Percentiles rank a stretch among this genome's conserved stretches.
These are phyloP conservation scores for Trametes coccinea DNA, from an alignment of 768 basidiomycete species.

Conservation along the genomic window DNA sequence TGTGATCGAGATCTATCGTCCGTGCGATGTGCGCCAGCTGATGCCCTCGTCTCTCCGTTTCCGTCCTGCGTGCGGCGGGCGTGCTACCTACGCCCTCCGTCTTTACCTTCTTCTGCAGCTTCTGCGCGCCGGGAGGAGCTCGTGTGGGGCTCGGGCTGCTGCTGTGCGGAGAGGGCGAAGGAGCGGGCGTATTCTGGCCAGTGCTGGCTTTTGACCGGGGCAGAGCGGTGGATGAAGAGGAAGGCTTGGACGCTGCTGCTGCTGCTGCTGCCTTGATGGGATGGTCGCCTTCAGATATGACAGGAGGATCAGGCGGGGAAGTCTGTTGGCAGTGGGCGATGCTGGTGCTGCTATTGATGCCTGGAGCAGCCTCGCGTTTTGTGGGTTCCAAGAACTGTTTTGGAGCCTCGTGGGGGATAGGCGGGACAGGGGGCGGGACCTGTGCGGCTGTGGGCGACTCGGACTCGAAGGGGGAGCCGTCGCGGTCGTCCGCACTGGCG, in stretches of 20 bases:
- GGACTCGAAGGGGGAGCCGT: not conserved
- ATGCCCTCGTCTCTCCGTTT: not conserved
- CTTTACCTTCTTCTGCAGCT: too few species aligned
- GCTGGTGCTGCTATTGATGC: not conserved
- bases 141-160: not conserved
- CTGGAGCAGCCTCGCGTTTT: not conserved
- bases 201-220: not conserved
- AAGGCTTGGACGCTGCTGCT: too few species aligned
- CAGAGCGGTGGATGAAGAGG: not conserved
- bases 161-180: not conserved
- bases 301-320: constrained; percentile 4
- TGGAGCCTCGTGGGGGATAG: not conserved
- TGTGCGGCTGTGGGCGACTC: not conserved
- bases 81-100: too few species aligned
- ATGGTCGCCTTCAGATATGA: not conserved
- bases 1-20: constrained; percentile 19
- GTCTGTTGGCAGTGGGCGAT: too few species aligned
- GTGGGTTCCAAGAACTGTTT: not conserved
- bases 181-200: too few species aligned
- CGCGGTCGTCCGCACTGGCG: not conserved
- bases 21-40: constrained; percentile 5
- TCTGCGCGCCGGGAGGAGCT: too few species aligned
- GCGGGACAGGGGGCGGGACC: not conserved
- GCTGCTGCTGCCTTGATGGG: not conserved
- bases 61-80: not conserved